A percentile compares a stretch with the other conserved stretches of the same genome.
These are phyloP conservation scores for Ustulina deusta DNA, from an alignment of 2,329 filamentous ascomycete genomes.

Conservation along the genomic window DNA sequence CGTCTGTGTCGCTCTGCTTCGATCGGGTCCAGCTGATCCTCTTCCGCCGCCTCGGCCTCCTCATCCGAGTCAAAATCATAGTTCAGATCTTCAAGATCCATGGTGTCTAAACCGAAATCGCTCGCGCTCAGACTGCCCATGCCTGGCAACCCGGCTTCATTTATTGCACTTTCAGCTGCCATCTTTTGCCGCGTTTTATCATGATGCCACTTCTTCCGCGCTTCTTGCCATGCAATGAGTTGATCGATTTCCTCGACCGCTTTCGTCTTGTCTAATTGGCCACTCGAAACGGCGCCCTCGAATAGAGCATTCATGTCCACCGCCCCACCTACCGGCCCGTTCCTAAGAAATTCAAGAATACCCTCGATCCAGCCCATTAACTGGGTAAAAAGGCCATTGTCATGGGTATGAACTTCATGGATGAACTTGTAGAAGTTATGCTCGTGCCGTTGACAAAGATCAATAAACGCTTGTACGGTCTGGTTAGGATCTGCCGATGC, in stretches of 20 bases:
- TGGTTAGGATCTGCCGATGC: conserved; percentile 96
- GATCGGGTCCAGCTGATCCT: conserved; percentile 88
- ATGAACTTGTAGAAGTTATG: conserved; percentile 99
- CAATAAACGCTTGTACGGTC: conserved; percentile 97
- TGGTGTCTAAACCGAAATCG: conserved; percentile 90
- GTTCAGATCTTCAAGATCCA: conserved; percentile 86
- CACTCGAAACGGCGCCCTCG: conserved; percentile 77
- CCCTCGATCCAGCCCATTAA: conserved; percentile 98
- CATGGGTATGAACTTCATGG: conserved; percentile 95
- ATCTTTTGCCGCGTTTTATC: conserved; percentile 99
- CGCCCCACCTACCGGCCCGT: conserved; percentile 85
- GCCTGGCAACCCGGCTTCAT: conserved; percentile 63
- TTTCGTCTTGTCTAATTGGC: conserved; percentile 75
- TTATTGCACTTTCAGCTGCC: conserved; percentile 80
- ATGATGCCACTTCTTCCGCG: conserved; percentile 96
- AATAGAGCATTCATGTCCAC: conserved; percentile 96
- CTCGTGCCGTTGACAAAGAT: conserved; percentile 93
- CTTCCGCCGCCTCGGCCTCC: conserved; percentile 75
- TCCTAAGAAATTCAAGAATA: conserved; percentile 91
- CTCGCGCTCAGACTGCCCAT: conserved; percentile 74
- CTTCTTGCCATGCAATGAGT: conserved; percentile 93
- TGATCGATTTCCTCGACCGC: conserved; percentile 84
- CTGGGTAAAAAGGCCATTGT: conserved; percentile 95
- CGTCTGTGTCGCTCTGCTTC: conserved; percentile 84
- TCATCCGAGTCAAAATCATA: conserved; percentile 80